These are phyloP conservation scores for Nannizzia gypsea DNA, from an alignment of 2,329 filamentous ascomycete species.

Conservation along the genomic window DNA sequence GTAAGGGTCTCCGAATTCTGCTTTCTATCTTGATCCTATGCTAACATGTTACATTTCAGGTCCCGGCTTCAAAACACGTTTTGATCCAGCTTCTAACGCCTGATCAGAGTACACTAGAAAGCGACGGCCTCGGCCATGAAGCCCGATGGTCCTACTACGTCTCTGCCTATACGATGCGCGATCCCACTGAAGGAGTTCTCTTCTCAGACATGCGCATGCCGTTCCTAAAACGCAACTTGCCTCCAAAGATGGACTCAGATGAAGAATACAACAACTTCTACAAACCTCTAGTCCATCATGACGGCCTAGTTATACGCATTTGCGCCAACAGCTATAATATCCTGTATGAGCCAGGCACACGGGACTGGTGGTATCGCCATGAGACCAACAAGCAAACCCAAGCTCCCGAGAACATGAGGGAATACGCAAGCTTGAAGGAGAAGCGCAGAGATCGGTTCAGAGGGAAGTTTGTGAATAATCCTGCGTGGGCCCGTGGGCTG, in stretches of 20 bases:
- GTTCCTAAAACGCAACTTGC: conserved; percentile 60
- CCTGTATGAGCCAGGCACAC: conserved; percentile 58
- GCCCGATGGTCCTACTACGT: conserved; percentile 88
- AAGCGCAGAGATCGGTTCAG: conserved; percentile 38
- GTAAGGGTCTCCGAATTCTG: conserved; percentile 48
- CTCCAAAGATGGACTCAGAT: conserved; percentile 50
- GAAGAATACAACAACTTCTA: conserved; percentile 48
- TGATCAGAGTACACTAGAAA: conserved; percentile 68
- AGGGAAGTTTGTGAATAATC: conserved; percentile 44
- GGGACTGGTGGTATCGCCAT: conserved; percentile 56
- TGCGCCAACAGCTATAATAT: conserved; percentile 70
- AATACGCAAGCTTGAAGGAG: conserved; percentile 26
- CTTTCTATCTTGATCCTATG: not conserved
- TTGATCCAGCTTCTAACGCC: conserved; percentile 74
- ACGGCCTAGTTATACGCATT: conserved; percentile 60
- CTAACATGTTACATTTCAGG: not conserved
- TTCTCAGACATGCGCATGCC: conserved; percentile 54
- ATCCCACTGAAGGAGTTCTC: conserved; percentile 71
- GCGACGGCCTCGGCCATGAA: conserved; percentile 52
- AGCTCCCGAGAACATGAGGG: conserved; percentile 25
- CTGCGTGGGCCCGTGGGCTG: conserved; percentile 39
- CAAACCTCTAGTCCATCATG: conserved; percentile 47
- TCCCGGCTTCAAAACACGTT: conserved; percentile 41
- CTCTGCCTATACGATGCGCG: conserved; percentile 76
- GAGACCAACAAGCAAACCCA: conserved; percentile 3